Base-by-base conservation (phyloP, 169 alveolate species). In the Nephromyces sp. region DNA sequence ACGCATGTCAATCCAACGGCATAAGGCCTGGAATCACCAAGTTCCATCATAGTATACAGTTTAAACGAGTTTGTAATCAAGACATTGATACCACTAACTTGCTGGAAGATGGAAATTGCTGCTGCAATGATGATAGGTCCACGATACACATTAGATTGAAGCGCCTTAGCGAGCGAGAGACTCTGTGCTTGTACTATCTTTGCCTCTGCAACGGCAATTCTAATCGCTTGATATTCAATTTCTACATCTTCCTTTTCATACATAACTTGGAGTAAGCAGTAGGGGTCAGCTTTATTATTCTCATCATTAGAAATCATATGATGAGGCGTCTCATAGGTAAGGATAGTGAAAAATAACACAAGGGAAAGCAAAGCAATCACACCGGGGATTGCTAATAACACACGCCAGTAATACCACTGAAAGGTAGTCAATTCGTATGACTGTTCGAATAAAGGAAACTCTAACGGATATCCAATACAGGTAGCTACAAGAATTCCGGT, bases 51-150 rank as follows among this genome's bases (percentile, higher is more conserved):
- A 1, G 89, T 88, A 70, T 84, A 88, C 32, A 89, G 74, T 68
- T 79, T 85, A 70, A 89, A 85, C 34, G 91, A 83, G 66, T 85
- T 85, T 1, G 94, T 84, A 0, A 88, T 86, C 52, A 89, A 72
- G 6, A 88, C 87, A 51, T 86, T 86, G 21, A 89, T 89, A 21
- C 94, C 94, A 1, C 91, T 81, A 52, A 88, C 77, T 68, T 89
- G 94, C 65, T 87, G 94, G 70, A 89, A 65, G 3, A 85, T 80
- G 0, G 92, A 78, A 15, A 89, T 79, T 5, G 87, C 78, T 62
- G 82, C 82, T 0, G 85, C 85, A 2, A 87, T 70, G 25, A 87
- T 33, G 4, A 89, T 77, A 43, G 78, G 90, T 31, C 70, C 35
- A 4, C 93, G 70, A 83, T 86, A 88, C 15, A 72, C 34, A 8